Base-by-base conservation (phyloP, 2,329 filamentous ascomycete genomes). In the Sclerotiophoma versabilis region DNA sequence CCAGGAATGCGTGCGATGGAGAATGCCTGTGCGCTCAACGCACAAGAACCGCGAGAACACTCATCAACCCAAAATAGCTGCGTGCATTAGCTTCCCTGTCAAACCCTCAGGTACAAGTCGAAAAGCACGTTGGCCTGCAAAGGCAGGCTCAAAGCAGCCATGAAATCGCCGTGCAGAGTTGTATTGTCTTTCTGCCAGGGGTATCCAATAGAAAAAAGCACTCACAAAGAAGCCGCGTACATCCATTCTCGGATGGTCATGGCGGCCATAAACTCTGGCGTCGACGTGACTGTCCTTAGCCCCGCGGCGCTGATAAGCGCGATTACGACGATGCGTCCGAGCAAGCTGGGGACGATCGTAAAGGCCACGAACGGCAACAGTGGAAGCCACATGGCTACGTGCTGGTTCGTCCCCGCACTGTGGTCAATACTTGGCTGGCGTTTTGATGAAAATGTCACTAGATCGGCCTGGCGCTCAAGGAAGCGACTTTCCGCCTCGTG, bases 401-500 rank as follows among this genome's bases (percentile, higher is more conserved):
- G 65, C 34, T 71, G 64, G 25, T 63, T 57, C 7, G 58, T 54
- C 22, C 52, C 49, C 22, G 48, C 60, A 55, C 59, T 38, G 46
- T 55, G 36, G 26, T 55, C 47, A 44, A 20, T 25, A 29, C 51
- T 63, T 44, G 59, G 49, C 51, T 61, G 57, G 39, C 59, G 49
- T 38, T 57, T 65, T 14, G 62, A 52, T 55, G 73, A 38, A 41
- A 74, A 43, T 6, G 63, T 78, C 17, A 89, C 70, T 11, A 89
- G 78, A 59, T 89, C 87, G 5, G 81, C 74, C 11, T 75, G 69
- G 4, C 76, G 73, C 32, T 84, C 80, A 5, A 90, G 79, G 63
- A 90, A 90, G 4, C 77, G 77, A 2, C 81, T 80, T 70, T 92
- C 89, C 8, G 75, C 66, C 33, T 85, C 79, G 30, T 82, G 81